Conservation (phyloP, 2,329 filamentous ascomycete genomes). For the Scytalidium lignicola region DNA sequence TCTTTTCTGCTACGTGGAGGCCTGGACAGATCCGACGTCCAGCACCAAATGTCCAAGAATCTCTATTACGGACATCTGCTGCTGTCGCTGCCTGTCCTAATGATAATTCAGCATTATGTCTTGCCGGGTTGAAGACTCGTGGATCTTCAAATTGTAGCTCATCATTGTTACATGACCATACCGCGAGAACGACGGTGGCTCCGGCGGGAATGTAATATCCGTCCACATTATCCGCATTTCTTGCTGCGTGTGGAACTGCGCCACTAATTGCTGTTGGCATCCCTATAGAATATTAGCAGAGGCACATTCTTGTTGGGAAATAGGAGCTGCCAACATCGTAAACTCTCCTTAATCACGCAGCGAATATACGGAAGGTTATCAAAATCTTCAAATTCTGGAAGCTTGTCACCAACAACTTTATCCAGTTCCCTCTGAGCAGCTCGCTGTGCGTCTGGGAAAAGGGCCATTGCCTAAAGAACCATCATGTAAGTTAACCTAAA, state of each 20-base stretch:
- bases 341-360: constrained; percentile 38
- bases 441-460: constrained; percentile 30
- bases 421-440: constrained; percentile 38
- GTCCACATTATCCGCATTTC: constrained; percentile 25
- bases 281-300: constrained; percentile 39
- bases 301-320: constrained; percentile 37
- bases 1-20: constrained; percentile 46
- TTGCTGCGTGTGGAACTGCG: constrained; percentile 39
- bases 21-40: constrained; percentile 49
- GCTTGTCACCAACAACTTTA: constrained; percentile 35
- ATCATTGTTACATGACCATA: constrained; percentile 18
- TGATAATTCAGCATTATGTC: not conserved
- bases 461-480: constrained; percentile 29
- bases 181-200: constrained; percentile 30
- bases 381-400: constrained; percentile 39
- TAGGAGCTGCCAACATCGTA: constrained; percentile 37
- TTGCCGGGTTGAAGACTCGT: constrained; percentile 1
- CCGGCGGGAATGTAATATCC: constrained; percentile 33
- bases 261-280: constrained; percentile 39
- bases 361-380: constrained; percentile 41
- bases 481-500: too few relatives aligned
- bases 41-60: constrained; percentile 30
- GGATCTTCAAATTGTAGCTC: not conserved
- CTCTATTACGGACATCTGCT: constrained; percentile 12
- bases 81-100: not conserved